phyloP scores from a whole-genome alignment of 352 stramenopile species.

The Phytophthora citricola region DNA sequence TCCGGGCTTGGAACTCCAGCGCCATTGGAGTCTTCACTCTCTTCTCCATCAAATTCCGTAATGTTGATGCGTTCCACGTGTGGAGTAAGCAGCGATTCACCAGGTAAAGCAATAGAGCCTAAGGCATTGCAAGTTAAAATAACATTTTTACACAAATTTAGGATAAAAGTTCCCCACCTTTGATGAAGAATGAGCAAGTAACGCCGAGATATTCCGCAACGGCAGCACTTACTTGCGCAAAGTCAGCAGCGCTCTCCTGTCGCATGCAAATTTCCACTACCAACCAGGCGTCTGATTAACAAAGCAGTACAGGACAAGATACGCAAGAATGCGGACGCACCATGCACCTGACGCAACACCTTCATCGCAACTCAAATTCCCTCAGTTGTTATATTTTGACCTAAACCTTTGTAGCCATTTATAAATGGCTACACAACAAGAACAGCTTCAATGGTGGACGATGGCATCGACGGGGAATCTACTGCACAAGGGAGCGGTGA shows the following conservation, averaged over 20 bases:
- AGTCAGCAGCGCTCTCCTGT: slow-evolving; percentile 55
- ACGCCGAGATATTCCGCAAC: slow-evolving; percentile 37
- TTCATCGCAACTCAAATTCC: slow-evolving; percentile 14
- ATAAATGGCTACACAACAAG: slow-evolving; percentile 21
- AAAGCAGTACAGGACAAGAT: neutral
- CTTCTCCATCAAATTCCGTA: slow-evolving; percentile 43
- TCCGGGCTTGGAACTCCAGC: slow-evolving; percentile 33
- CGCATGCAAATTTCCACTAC: slow-evolving; percentile 69
- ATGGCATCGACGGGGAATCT: too few relatives aligned
- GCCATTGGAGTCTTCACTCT: slow-evolving; percentile 2
- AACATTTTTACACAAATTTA: neutral
- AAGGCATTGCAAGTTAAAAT: slow-evolving; percentile 6
- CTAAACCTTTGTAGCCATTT: slow-evolving; percentile 21
- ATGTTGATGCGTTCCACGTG: slow-evolving; percentile 53
- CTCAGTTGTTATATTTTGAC: neutral
- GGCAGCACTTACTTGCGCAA: slow-evolving; percentile 34
- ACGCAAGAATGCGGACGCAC: slow-evolving; percentile 10
- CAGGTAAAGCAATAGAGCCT: slow-evolving; percentile 43
- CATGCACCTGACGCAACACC: slow-evolving; percentile 29
- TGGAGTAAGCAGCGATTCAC: slow-evolving; percentile 28
- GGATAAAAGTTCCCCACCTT: slow-evolving; percentile 17
- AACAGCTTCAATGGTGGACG: too few relatives aligned
- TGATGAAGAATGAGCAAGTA: slow-evolving; percentile 35
- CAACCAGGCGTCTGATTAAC: neutral
- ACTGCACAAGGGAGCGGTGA: neutral